Conservation (phyloP, 2,329 filamentous ascomycete species). For the Clarireedia homoeocarpa region DNA sequence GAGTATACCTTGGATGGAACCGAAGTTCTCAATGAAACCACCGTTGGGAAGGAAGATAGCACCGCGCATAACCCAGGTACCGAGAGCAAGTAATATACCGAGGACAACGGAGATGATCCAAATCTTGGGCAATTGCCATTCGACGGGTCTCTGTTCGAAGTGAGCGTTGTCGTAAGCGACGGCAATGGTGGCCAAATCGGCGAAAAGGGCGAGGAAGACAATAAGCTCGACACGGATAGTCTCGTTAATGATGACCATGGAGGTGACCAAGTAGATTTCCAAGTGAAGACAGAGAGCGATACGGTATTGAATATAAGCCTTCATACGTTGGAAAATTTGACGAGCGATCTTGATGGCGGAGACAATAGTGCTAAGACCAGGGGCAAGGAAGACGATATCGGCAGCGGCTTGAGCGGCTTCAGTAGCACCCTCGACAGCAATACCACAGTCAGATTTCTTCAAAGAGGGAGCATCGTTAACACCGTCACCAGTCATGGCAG, state of each 20-base stretch:
- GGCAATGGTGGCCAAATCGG: constrained; percentile 71
- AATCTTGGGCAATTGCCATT: constrained; percentile 77
- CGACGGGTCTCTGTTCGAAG: constrained; percentile 65
- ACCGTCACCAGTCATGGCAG: constrained; percentile 94
- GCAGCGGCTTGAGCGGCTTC: constrained; percentile 86
- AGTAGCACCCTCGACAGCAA: constrained; percentile 86
- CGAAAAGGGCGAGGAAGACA: constrained; percentile 73
- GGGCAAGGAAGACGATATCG: constrained; percentile 89
- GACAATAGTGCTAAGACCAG: constrained; percentile 85
- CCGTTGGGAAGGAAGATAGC: constrained; percentile 61
- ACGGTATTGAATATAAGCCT: constrained; percentile 92
- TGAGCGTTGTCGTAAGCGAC: constrained; percentile 74
- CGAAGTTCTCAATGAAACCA: constrained; percentile 68
- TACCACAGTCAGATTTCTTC: constrained; percentile 92
- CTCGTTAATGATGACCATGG: constrained; percentile 75
- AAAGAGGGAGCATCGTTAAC: constrained; percentile 90
- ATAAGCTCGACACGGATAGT: constrained; percentile 65
- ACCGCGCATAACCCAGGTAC: constrained; percentile 67
- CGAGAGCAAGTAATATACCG: constrained; percentile 58
- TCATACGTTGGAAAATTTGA: constrained; percentile 96
- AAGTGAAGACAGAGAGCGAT: constrained; percentile 87
- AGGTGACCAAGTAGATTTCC: constrained; percentile 72
- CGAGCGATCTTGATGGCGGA: constrained; percentile 88
- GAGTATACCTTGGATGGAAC: constrained; percentile 65
- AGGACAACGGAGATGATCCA: constrained; percentile 68